These are phyloP conservation scores for Apophysomyces sp. DNA, from an alignment of 371 early-diverging fungal species.

Conservation along the genomic window DNA sequence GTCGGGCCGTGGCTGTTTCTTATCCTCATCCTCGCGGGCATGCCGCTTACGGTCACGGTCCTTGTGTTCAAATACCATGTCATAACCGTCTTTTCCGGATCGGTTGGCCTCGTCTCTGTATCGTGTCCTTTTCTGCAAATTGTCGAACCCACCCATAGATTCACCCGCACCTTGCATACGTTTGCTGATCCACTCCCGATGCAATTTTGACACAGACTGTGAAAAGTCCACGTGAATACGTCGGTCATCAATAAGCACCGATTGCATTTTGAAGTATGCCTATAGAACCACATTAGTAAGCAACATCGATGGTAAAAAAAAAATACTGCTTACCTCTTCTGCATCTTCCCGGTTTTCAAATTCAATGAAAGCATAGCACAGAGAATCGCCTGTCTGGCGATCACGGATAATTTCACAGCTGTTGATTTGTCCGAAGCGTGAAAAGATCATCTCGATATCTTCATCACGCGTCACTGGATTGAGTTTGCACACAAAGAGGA, in stretches of 20 bases:
- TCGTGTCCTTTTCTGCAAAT: constrained; percentile 47
- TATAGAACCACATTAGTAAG: constrained; percentile 5
- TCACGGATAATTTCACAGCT: constrained; percentile 95
- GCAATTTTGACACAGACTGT: constrained; percentile 90
- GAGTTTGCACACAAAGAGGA: constrained; percentile 94
- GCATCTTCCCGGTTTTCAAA: constrained; percentile 86
- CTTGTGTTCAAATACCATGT: constrained; percentile 43
- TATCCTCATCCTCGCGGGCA: constrained; percentile 6
- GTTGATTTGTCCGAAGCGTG: constrained; percentile 86
- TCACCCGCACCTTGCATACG: constrained; percentile 41
- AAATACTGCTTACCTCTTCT: constrained; percentile 64
- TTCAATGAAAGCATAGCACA: constrained; percentile 96
- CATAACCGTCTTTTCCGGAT: constrained; percentile 35
- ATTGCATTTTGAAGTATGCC: constrained; percentile 90
- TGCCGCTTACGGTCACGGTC: constrained; percentile 1
- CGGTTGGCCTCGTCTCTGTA: constrained; percentile 37
- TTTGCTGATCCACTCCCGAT: constrained; percentile 68
- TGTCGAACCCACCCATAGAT: constrained; percentile 52
- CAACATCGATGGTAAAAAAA: background rate
- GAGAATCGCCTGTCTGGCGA: constrained; percentile 78
- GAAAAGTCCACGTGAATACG: constrained; percentile 98
- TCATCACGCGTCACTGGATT: constrained; percentile 93
- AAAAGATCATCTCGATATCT: constrained; percentile 92
- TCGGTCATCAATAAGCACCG: constrained; percentile 95
- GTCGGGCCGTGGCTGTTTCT: constrained; percentile 6